A percentile compares a stretch with the other conserved stretches of the same genome.
Conservation (phyloP, 768 basidiomycete species). For the Termitomyces sp. region DNA sequence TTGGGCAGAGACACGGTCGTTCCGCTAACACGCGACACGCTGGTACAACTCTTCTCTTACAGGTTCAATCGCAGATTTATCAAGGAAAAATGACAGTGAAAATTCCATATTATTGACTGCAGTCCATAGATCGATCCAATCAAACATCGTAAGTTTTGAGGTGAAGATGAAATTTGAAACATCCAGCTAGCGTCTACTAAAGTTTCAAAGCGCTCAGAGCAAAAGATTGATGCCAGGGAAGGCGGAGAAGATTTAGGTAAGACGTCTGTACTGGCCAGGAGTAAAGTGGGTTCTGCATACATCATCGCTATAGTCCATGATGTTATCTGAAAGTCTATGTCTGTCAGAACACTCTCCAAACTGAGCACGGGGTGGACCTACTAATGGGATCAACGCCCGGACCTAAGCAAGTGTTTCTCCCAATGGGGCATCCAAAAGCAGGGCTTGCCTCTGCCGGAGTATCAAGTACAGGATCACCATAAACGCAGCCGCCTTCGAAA, state of each 20-base stretch:
- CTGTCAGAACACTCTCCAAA: not conserved
- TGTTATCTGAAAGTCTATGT: not conserved
- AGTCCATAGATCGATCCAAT: no score
- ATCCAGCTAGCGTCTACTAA: no score
- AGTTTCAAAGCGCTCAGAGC: not conserved
- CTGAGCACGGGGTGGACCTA: conserved; percentile 10
- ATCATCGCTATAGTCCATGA: conserved; percentile 7
- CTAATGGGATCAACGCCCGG: conserved; percentile 34
- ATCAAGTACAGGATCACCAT: conserved; percentile 22
- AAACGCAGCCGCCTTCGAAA: conserved; percentile 31
- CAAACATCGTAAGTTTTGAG: no score
- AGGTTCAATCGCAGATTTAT: no score
- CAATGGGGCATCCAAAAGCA: conserved; percentile 31
- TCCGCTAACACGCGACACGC: no score
- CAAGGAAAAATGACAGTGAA: no score
- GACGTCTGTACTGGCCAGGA: not conserved
- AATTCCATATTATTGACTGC: no score
- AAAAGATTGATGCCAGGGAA: not conserved
- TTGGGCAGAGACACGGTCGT: no score
- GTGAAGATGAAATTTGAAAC: no score
- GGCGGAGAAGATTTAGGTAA: not conserved
- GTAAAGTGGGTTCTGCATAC: not conserved
- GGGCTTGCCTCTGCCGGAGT: conserved; percentile 33
- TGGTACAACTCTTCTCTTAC: no score
- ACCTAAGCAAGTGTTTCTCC: conserved; percentile 28